Evolutionary conservation across 2,329 filamentous ascomycete genomes (phyloP).

Genomic region (Aureobasidium uvarum): DNA sequence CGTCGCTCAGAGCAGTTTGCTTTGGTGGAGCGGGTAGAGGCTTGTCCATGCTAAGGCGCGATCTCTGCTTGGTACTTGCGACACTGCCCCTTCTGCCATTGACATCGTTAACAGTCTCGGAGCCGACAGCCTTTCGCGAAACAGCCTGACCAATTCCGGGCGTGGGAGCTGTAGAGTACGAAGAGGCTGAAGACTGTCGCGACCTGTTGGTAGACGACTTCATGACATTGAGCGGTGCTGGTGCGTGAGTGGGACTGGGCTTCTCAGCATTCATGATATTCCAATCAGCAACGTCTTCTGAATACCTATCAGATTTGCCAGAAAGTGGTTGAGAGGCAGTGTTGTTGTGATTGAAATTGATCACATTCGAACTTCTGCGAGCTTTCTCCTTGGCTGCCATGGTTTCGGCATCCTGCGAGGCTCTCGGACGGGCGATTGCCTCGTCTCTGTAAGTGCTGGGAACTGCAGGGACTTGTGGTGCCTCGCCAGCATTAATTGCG

Average conservation of each 20-base stretch:
- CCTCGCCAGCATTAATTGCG: slow-evolving; percentile 12
- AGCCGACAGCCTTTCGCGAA: slow-evolving; percentile 12
- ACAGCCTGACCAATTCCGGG: neutral
- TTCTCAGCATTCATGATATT: slow-evolving; percentile 46
- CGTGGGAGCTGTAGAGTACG: neutral
- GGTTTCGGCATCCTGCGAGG: slow-evolving; percentile 13
- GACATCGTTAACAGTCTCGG: neutral
- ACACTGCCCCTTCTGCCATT: slow-evolving; percentile 9
- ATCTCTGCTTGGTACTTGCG: slow-evolving; percentile 3
- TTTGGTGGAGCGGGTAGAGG: slow-evolving; percentile 31
- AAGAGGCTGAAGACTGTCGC: slow-evolving; percentile 6
- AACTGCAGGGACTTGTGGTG: slow-evolving; percentile 11
- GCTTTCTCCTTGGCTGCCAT: slow-evolving; percentile 16
- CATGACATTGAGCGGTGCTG: slow-evolving; percentile 27
- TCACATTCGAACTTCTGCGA: slow-evolving; percentile 26
- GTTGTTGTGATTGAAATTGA: slow-evolving; percentile 15
- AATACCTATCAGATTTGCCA: slow-evolving; percentile 42
- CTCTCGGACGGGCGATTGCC: neutral
- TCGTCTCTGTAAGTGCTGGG: slow-evolving; percentile 12
- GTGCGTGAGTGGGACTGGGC: slow-evolving; percentile 19
- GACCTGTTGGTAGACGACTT: slow-evolving; percentile 7
- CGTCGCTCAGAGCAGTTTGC: slow-evolving; percentile 4
- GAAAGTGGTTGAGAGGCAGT: slow-evolving; percentile 16
- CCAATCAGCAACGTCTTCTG: slow-evolving; percentile 63
- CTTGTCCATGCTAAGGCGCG: slow-evolving; percentile 31